A percentile compares a stretch with the other conserved stretches of the same genome.
phyloP scores from a whole-genome alignment of 345 rosid species.

The Citrus trifoliata region DNA sequence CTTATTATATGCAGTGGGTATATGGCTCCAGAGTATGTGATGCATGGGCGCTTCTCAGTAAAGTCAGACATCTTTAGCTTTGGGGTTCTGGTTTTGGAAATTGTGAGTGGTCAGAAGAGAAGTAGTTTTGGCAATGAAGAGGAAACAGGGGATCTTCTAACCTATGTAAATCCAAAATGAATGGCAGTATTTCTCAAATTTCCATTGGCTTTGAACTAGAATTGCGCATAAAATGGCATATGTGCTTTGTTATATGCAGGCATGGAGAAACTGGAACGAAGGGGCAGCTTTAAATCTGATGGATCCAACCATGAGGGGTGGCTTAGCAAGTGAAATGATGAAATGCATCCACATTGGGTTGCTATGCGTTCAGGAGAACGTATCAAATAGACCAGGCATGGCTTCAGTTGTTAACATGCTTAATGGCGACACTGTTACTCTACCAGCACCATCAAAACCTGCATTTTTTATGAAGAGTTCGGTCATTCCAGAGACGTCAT shows the following conservation, averaged over 20 bases:
- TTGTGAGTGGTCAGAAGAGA: constrained; percentile 37
- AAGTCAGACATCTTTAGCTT: constrained; percentile 45
- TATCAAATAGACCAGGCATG: constrained; percentile 31
- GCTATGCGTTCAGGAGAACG: constrained; percentile 41
- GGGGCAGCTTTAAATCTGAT: constrained; percentile 16
- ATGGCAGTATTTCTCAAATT: background rate
- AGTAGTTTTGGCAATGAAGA: constrained; percentile 12
- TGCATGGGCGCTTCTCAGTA: constrained; percentile 38
- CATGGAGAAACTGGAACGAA: constrained; percentile 44
- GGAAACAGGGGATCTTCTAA: constrained; percentile 24
- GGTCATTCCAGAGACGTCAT: constrained; percentile 5
- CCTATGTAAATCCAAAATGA: constrained; percentile 20
- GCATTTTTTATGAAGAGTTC: constrained; percentile 14
- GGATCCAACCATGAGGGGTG: constrained; percentile 16
- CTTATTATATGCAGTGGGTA: constrained; percentile 20
- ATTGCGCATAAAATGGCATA: background rate
- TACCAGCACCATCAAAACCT: constrained; percentile 27
- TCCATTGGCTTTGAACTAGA: background rate
- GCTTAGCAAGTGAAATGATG: constrained; percentile 21
- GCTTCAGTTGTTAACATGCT: constrained; percentile 33
- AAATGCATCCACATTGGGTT: constrained; percentile 41
- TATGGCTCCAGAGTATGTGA: constrained; percentile 45
- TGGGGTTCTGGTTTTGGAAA: constrained; percentile 40
- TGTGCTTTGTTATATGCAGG: constrained; percentile 20
- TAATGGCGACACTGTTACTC: constrained; percentile 21